Evolutionary conservation across 176 grass and related monocot genomes (phyloP).

Genomic region (Triticum dicoccoides): DNA sequence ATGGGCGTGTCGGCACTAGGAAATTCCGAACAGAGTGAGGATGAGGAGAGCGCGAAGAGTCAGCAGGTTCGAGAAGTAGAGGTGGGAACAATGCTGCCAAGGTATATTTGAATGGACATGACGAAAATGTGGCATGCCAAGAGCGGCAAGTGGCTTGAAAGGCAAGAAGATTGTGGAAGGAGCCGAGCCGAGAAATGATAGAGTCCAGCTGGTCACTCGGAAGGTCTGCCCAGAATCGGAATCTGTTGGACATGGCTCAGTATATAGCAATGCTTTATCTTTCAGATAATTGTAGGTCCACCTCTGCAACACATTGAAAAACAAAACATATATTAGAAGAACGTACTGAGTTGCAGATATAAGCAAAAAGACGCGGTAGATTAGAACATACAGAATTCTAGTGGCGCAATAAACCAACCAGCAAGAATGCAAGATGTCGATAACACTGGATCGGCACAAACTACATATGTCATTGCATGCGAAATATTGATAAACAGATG

Average conservation of each 20-base stretch:
- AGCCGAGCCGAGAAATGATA: not conserved
- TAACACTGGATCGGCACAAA: no score
- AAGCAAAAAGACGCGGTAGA: no score
- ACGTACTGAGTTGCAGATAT: not conserved
- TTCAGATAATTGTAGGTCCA: not conserved
- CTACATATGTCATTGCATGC: no score
- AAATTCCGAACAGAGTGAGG: not conserved
- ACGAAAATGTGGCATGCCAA: constrained; percentile 28
- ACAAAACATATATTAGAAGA: not conserved
- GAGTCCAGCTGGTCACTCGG: not conserved
- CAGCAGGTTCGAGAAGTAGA: constrained; percentile 26
- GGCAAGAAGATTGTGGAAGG: constrained; percentile 31
- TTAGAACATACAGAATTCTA: no score
- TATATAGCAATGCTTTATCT: not conserved
- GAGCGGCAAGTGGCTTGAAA: constrained; percentile 27
- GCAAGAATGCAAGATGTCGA: no score
- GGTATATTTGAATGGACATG: constrained; percentile 2
- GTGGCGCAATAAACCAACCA: no score
- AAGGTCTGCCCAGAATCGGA: not conserved
- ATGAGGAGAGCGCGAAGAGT: not conserved
- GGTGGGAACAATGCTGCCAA: constrained; percentile 7
- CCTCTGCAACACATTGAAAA: constrained; percentile 1
- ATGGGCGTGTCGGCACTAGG: not conserved
- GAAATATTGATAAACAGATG: not conserved
- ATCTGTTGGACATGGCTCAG: not conserved